These are phyloP conservation scores for Lineolata rhizophorae DNA, from an alignment of 495 filamentous ascomycete species.

Conservation along the genomic window DNA sequence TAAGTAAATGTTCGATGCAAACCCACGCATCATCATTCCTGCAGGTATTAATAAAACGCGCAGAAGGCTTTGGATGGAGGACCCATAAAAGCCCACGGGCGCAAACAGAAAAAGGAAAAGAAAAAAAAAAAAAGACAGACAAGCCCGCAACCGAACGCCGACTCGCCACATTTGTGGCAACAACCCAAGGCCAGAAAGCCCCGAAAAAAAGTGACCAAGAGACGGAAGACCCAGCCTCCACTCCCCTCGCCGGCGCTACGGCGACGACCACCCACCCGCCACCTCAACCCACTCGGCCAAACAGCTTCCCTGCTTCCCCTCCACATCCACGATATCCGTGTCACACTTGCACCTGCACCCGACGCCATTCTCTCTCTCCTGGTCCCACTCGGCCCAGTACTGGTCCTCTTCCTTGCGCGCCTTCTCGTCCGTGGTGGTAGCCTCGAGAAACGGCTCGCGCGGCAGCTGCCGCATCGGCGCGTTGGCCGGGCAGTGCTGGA, in stretches of 20 bases:
- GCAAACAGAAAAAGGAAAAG: background rate
- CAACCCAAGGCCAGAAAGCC: background rate
- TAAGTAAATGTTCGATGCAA: no score
- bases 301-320: conserved; percentile 91
- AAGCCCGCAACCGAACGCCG: background rate
- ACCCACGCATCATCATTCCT: no score
- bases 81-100: no score
- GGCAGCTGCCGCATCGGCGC: conserved; percentile 76
- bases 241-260: no score
- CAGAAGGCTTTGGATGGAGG: no score
- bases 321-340: conserved; percentile 94
- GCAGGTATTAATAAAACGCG: no score
- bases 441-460: conserved; percentile 62
- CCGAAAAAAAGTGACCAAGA: no score
- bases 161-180: background rate
- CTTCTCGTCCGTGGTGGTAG: conserved; percentile 65
- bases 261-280: conserved; percentile 80
- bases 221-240: no score
- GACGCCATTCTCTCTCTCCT: conserved; percentile 84
- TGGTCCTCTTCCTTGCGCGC: conserved; percentile 83
- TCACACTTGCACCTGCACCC: conserved; percentile 94
- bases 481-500: conserved; percentile 96
- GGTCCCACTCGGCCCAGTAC: conserved; percentile 82
- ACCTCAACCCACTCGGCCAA: conserved; percentile 94
- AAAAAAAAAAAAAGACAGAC: background rate